Percentiles rank a stretch among this genome's conserved stretches.
Evolutionary conservation across 2,329 filamentous ascomycete genomes (phyloP).

Genomic region (Aciculosporium take): DNA sequence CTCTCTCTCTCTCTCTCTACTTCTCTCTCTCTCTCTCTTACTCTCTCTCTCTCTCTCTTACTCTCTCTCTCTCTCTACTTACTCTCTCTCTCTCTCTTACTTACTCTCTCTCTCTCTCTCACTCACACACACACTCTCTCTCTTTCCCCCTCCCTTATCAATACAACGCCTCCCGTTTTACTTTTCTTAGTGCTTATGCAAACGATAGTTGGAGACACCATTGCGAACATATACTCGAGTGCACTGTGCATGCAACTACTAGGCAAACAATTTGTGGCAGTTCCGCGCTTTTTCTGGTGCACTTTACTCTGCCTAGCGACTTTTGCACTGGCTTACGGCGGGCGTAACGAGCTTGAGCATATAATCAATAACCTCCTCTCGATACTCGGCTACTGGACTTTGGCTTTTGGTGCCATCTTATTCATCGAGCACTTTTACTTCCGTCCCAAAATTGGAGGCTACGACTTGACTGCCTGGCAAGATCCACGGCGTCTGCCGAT

Average conservation of each 20-base stretch:
- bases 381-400: slow-evolving; percentile 11
- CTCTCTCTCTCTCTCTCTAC: no score
- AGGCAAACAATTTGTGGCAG: slow-evolving; percentile 10
- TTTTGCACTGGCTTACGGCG: slow-evolving; percentile 10
- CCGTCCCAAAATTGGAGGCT: slow-evolving; percentile 9
- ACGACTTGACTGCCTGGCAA: slow-evolving; percentile 10
- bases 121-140: no score
- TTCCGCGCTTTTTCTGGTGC: slow-evolving; percentile 8
- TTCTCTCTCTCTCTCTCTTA: no score
- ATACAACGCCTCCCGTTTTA: no score
- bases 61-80: no score
- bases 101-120: no score
- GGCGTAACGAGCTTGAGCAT: slow-evolving; percentile 10
- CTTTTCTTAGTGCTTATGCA: not conserved
- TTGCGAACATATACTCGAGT: slow-evolving; percentile 11
- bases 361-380: slow-evolving; percentile 11
- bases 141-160: no score
- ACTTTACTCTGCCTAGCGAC: slow-evolving; percentile 8
- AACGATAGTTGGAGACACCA: slow-evolving; percentile 3
- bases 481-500: slow-evolving; percentile 8
- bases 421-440: slow-evolving; percentile 11
- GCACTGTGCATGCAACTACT: slow-evolving; percentile 11
- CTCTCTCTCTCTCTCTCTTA: no score
- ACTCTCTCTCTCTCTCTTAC: no score
- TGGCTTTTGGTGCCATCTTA: slow-evolving; percentile 10